Base-by-base conservation (phyloP, 345 rosid species). In the Ceriops zippeliana region DNA sequence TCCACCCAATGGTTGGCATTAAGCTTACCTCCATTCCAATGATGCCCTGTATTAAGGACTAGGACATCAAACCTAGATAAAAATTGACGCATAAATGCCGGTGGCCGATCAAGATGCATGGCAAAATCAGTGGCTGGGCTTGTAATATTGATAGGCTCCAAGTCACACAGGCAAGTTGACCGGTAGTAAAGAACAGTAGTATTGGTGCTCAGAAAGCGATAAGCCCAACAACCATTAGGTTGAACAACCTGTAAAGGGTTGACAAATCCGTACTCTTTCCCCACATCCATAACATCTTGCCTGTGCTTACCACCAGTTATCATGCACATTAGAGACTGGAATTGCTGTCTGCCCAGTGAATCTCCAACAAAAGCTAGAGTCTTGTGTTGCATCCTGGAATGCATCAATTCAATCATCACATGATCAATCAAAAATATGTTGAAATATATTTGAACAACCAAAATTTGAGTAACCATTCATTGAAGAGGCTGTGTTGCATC, bases 1-100 rank as follows among this genome's bases (percentile, higher is more conserved):
- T 86, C 73, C 67, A 83, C 90, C 91, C 96, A 86, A 22, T 76
- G 88, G 68, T 90, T 90, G 28, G 79, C 86, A 63, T 70, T 77
- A n/a, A 90, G 74, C 72, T 90, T 90, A 5, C 91, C 91, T 80
- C 81, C 72, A 81, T 88, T 90, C 96, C 96, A 88, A n/a, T 90
- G 93, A 71, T 90, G 96, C 21, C 91, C 96, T 0, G 96, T 86
- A 79, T 90, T 88, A 17, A 90, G 86, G 68, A 90, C 84, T 63
- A 90, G 67, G 31, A 86, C 83, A 51, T 88, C 86, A 21, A 90
- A 85, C 20, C 65, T 76, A 70, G 76, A 79, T 66, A 90, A 83
- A 66, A 58, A 80, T 61, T 60, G 78, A 65, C 82, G 83, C 84
- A 90, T 75, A 83, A 90, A 86, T 21, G 80, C 86, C 52, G 91